Evolutionary conservation across 2,329 filamentous ascomycete genomes (phyloP), one percentile per base, ranked within the genome.

Genomic region (Chrysoporthe cubensis): DNA sequence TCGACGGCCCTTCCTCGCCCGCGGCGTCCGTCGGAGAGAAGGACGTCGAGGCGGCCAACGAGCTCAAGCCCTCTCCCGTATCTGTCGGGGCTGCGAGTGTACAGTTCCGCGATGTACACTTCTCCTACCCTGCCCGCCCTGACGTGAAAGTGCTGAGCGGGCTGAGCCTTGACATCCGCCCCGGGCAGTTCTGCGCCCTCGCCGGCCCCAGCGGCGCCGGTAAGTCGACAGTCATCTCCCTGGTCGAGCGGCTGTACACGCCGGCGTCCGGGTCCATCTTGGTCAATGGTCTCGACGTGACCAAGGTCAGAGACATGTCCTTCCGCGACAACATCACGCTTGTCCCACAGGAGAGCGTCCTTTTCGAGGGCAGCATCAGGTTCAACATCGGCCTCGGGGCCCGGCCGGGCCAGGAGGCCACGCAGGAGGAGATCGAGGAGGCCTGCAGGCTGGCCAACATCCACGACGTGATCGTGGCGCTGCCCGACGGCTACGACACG

Each of bases 121-220:
- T 91, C 75, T 79, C 86, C 8, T 91, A 91, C 71, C 87, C 88
- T 1, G 82, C 85, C 7, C 82, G 88, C 0, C 86, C 86, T 0
- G 83, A 86, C 63, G 78, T 80, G 16, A 79, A 80, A 21, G 85
- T 90, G 2, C 79, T 83, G 2, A 75, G 77, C 61, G 77, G 78
- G 0, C 69, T 82, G 4, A 75, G 73, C 60, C 72, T 83, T 54
- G 74, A 77, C 54, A 76, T 83, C 66, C 70, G 71, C 5, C 77
- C 78, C 0, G 78, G 77, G 2, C 78, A 79, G 52, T 80, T 81
- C 71, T 78, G 78, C 66, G 81, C 77, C 4, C 76, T 84, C 1
- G 81, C 84, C 13, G 82, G 82, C 1, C 81, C 82, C 7, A 81
- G 78, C 16, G 82, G 82, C 4, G 81, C 81, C 1, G 82, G 82